Base-by-base conservation (phyloP, 108 stramenopile species). In the Discostella pseudostelligera region DNA sequence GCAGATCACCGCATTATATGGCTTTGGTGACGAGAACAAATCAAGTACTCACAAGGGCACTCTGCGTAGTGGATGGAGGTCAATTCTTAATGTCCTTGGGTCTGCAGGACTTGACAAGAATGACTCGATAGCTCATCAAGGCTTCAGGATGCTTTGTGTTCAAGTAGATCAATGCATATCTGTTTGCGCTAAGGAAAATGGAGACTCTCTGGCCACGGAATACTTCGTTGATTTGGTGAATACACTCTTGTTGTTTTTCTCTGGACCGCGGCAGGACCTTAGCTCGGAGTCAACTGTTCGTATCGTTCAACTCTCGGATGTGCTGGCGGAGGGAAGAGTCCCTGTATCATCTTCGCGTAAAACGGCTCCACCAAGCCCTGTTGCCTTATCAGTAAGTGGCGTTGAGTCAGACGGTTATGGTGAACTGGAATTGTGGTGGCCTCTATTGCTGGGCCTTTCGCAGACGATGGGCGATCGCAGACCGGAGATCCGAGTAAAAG, bases 371-470 rank as follows among this genome's bases (percentile, higher is more conserved):
- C 35, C 66, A 24, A 57, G 49, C 10, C 37, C 62, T 19, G 64
- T 55, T 20, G 24, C 22, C 21, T 25, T 43, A 14, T 56, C 53
- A 14, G 72, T 58, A 4, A 48, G 50, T 42, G 49, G 50, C 24
- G 40, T 74, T 49, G 21, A 69, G 58, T 25, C 81, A 61, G 29
- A 72, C 79, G 51, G 54, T 61, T 8, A 50, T 74, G 55, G 68
- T 47, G 87, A 88, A 42, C 58, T 94, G 17, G 92, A 92, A 67
- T 72, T 95, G 7, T 99, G 98, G 96, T 99, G 97, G 97, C 96
- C 98, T 7, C 84, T 99, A 36, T 74, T 99, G 59, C 80, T 97
- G 13, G 97, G 97, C 9, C 73, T 99, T 7, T 84, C 92, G 16
- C 72, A 79, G 45, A 75, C 83, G n/a, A 84, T 97, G 59, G 95